Conservation (phyloP, 2,329 filamentous ascomycete genomes). For the Periconia macrospinosa region DNA sequence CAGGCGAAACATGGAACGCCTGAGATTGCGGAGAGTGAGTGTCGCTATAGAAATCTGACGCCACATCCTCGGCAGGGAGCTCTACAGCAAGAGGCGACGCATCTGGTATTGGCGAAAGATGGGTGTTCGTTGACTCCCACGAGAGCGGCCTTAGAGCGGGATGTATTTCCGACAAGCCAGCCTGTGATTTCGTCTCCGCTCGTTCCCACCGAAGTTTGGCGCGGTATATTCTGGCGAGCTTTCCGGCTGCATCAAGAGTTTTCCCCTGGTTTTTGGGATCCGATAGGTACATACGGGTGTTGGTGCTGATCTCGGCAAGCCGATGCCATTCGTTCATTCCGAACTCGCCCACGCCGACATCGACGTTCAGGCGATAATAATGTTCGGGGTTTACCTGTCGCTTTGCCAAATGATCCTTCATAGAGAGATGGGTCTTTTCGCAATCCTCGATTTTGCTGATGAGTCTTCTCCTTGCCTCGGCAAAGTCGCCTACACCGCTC, state of each 20-base stretch:
- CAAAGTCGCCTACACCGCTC: conserved; percentile 77
- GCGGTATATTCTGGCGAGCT: conserved; percentile 80
- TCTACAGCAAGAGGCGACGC: conserved; percentile 57
- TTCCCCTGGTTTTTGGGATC: conserved; percentile 74
- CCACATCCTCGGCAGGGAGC: conserved; percentile 59
- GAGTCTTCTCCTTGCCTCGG: conserved; percentile 80
- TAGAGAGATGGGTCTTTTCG: conserved; percentile 84
- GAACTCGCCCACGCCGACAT: conserved; percentile 93
- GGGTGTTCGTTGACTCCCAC: conserved; percentile 17
- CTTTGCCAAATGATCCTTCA: conserved; percentile 78
- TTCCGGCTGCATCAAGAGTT: conserved; percentile 74
- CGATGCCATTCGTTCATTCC: conserved; percentile 98
- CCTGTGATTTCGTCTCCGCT: conserved; percentile 31
- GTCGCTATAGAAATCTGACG: conserved; percentile 35
- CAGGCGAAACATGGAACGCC: conserved; percentile 42
- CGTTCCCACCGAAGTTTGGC: conserved; percentile 70
- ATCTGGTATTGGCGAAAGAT: conserved; percentile 42
- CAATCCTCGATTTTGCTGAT: conserved; percentile 95
- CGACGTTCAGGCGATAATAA: conserved; percentile 96
- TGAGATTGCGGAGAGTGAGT: conserved; percentile 17
- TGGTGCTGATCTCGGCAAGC: conserved; percentile 91
- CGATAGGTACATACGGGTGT: conserved; percentile 80
- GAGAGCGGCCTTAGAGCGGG: background rate
- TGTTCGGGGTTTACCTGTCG: conserved; percentile 83
- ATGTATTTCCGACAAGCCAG: background rate